Conservation (phyloP, 2,329 filamentous ascomycete species). For the Microcyclospora pomicola region DNA sequence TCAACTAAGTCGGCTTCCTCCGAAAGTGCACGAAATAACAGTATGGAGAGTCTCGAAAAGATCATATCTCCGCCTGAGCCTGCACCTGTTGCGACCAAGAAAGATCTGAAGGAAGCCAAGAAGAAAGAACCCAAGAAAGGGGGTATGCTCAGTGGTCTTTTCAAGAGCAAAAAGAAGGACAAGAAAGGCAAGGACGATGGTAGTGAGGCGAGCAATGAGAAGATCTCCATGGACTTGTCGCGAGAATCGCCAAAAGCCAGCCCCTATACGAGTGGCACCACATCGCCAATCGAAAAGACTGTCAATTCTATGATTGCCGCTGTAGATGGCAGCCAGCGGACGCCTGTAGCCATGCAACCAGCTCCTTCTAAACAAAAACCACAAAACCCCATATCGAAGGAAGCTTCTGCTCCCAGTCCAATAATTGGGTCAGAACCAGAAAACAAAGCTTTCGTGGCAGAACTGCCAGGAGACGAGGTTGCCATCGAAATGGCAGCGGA, state of each 20-base stretch:
- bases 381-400: no score
- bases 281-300: constrained; percentile 12
- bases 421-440: no score
- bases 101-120: constrained; percentile 62
- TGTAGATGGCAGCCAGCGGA: no score
- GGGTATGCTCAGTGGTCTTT: constrained; percentile 57
- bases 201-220: constrained; percentile 15
- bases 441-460: constrained; percentile 17
- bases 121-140: constrained; percentile 59
- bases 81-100: constrained; percentile 48
- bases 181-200: constrained; percentile 40
- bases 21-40: constrained; percentile 41
- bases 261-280: constrained; percentile 10
- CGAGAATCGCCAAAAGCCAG: constrained; percentile 12
- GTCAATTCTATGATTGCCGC: background rate
- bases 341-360: no score
- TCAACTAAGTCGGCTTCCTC: constrained; percentile 19
- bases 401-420: no score
- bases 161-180: constrained; percentile 53
- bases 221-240: constrained; percentile 16
- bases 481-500: constrained; percentile 28
- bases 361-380: no score
- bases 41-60: constrained; percentile 66
- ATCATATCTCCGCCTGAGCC: constrained; percentile 47
- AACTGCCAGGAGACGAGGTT: constrained; percentile 25